Percentiles rank a stretch among this genome's conserved stretches.
Conservation (phyloP, 2,329 filamentous ascomycete genomes). For the Botrytis aclada region DNA sequence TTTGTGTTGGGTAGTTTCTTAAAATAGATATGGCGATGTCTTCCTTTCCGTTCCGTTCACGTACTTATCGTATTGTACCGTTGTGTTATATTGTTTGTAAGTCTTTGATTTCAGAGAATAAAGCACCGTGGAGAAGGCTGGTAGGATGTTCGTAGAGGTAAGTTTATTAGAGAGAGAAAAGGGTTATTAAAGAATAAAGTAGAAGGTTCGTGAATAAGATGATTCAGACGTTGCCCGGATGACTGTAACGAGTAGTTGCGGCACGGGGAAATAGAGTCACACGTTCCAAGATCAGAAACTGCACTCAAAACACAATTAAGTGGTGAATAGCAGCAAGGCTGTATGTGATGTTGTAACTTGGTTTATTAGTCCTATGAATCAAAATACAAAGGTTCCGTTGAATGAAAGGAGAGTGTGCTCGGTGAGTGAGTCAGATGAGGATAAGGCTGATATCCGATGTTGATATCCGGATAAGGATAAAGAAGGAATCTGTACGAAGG, state of each 20-base stretch:
- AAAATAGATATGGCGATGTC: slow-evolving; percentile 1
- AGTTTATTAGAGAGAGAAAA: background rate
- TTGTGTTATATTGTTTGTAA: background rate
- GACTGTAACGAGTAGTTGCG: slow-evolving; percentile 10
- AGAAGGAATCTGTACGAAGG: background rate
- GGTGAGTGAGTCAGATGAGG: slow-evolving; percentile 12
- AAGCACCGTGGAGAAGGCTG: background rate
- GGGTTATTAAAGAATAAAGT: background rate
- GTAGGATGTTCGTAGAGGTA: background rate
- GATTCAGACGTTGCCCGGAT: slow-evolving; percentile 11
- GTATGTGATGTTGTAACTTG: background rate
- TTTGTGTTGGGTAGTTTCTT: slow-evolving; percentile 11
- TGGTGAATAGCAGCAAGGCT: background rate
- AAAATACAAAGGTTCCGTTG: background rate
- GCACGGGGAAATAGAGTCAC: slow-evolving; percentile 1
- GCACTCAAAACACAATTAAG: slow-evolving; percentile 15
- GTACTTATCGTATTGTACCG: background rate
- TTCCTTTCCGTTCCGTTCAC: slow-evolving; percentile 6
- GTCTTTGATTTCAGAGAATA: background rate
- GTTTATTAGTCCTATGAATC: background rate
- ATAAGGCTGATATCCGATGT: slow-evolving; percentile 4
- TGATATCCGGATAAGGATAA: slow-evolving; percentile 8
- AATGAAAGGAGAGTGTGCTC: background rate
- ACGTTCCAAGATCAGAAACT: slow-evolving; percentile 5
- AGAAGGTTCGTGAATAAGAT: background rate